Conservation (phyloP, 2,329 filamentous ascomycete genomes). For the Diaporthe citri region DNA sequence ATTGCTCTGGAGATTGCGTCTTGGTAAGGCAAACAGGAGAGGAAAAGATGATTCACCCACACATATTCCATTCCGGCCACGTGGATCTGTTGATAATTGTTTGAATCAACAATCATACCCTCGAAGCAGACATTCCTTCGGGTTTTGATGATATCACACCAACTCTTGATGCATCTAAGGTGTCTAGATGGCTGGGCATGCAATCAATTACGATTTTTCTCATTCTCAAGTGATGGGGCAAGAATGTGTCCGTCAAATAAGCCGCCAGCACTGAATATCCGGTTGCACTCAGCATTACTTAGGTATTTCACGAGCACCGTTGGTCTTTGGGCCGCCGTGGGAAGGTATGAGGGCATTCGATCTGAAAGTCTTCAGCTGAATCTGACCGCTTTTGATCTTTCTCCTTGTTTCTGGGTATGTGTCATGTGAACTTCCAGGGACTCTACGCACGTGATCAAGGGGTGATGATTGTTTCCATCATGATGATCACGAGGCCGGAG, state of each 20-base stretch:
- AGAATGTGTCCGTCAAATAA: background rate
- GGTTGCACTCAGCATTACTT: background rate
- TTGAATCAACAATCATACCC: no score
- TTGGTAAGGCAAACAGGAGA: no score
- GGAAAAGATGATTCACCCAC: no score
- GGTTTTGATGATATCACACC: background rate
- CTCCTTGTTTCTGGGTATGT: background rate
- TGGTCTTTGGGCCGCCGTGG: no score
- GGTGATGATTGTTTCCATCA: no score
- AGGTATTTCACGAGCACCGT: background rate
- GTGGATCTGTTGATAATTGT: no score
- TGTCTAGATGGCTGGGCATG: background rate
- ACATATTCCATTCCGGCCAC: background rate
- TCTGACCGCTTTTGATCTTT: background rate
- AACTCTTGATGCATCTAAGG: background rate
- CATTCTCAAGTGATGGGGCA: fast-evolving
- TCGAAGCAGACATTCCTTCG: background rate
- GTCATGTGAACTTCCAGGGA: no score
- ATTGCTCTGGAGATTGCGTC: background rate
- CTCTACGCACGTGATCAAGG: background rate
- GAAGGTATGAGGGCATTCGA: no score
- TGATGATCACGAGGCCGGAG: background rate
- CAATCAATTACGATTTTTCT: background rate
- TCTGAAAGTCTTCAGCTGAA: no score
- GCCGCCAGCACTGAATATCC: no score